Conservation (phyloP, 345 rosid genomes). For the Moricandia moricandioides region DNA sequence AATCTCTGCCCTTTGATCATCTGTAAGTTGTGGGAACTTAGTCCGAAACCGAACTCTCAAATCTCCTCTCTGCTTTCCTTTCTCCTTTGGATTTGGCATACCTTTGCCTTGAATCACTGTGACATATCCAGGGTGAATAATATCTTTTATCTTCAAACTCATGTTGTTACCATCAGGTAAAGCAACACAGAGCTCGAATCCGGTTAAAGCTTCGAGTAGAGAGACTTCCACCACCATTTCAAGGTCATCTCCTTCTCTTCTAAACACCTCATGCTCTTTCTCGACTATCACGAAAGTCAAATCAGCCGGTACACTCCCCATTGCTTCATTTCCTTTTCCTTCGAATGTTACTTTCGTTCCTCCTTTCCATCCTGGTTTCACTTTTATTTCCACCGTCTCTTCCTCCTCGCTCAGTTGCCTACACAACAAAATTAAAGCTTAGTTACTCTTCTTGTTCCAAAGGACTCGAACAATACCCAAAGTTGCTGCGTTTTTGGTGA, state of each 20-base stretch:
- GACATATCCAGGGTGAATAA: conserved; percentile 57
- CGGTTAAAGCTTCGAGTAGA: conserved; percentile 59
- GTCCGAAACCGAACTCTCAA: conserved; percentile 48
- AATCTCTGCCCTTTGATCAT: conserved; percentile 47
- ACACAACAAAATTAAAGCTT: not conserved
- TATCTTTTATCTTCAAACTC: conserved; percentile 42
- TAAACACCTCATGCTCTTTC: conserved; percentile 53
- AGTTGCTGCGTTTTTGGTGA: not conserved
- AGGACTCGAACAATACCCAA: not conserved
- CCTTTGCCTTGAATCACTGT: conserved; percentile 56
- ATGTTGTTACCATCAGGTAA: conserved; percentile 53
- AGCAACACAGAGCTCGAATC: conserved; percentile 54
- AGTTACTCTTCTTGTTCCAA: not conserved
- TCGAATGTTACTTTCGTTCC: conserved; percentile 84
- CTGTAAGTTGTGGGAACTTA: conserved; percentile 54
- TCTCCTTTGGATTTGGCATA: conserved; percentile 56
- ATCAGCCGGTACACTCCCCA: conserved; percentile 62
- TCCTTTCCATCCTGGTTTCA: conserved; percentile 84
- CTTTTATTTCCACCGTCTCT: conserved; percentile 59
- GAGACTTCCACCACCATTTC: conserved; percentile 58
- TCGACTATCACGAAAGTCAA: conserved; percentile 59
- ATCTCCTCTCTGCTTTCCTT: conserved; percentile 57
- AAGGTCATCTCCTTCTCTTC: conserved; percentile 65
- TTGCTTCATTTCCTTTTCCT: conserved; percentile 69
- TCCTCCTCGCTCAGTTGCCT: conserved; percentile 49